These are phyloP conservation scores for Rubia balearica DNA, from an alignment of 305 asterid species.

Conservation along the genomic window DNA sequence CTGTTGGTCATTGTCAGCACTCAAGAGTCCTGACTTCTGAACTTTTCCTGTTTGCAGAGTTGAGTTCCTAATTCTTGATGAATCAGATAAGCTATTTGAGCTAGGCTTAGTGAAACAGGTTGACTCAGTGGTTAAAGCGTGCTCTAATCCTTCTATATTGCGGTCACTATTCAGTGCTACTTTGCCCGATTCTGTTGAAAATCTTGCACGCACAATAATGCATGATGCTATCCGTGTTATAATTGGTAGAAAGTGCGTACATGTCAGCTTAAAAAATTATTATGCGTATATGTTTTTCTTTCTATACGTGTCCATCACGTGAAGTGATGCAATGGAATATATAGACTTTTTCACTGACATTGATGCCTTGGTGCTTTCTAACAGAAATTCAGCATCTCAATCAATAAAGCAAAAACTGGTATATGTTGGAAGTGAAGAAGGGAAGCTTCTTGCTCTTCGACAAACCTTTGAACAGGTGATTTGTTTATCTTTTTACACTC, in stretches of 20 bases:
- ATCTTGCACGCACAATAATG: constrained; percentile 91
- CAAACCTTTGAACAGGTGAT: constrained; percentile 79
- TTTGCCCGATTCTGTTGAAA: constrained; percentile 85
- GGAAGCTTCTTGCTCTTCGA: constrained; percentile 87
- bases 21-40: neutral
- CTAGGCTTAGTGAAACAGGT: constrained; percentile 80
- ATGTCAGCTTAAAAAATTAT: neutral
- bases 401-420: constrained; percentile 72
- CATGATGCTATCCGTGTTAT: constrained; percentile 86
- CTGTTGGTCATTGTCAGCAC: neutral
- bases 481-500: constrained; percentile 7
- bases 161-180: constrained; percentile 89
- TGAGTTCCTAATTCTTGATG: constrained; percentile 84
- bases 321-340: neutral
- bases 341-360: constrained; percentile 8
- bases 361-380: constrained; percentile 12
- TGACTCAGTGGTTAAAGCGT: constrained; percentile 85
- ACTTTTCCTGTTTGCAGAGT: constrained; percentile 45
- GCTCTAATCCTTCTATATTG: constrained; percentile 81
- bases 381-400: constrained; percentile 87
- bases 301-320: neutral
- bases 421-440: constrained; percentile 94
- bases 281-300: neutral
- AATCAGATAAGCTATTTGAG: constrained; percentile 89
- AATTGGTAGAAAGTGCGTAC: constrained; percentile 79